These are phyloP conservation scores for Cercis canadensis DNA, from an alignment of 306 rosid species.

Conservation along the genomic window DNA sequence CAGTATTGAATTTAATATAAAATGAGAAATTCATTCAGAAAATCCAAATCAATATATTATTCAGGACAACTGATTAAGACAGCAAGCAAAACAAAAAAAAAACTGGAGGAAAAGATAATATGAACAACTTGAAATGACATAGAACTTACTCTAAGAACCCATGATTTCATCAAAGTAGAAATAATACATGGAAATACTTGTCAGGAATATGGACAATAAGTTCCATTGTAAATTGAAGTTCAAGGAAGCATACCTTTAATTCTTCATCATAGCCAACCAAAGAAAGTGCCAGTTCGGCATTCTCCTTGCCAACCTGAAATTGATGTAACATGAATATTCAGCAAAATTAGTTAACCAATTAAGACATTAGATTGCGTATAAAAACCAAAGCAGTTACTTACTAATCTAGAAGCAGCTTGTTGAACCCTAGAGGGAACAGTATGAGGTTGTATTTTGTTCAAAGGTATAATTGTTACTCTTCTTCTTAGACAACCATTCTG, in stretches of 20 bases:
- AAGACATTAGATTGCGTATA: constrained; percentile 4
- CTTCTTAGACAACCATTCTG: constrained; percentile 87
- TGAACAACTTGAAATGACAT: constrained; percentile 23
- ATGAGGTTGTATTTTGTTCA: constrained; percentile 82
- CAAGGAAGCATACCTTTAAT: constrained; percentile 67
- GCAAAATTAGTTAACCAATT: constrained; percentile 17
- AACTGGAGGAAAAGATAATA: constrained; percentile 8
- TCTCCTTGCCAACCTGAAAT: constrained; percentile 90
- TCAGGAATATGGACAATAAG: constrained; percentile 1
- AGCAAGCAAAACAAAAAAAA: constrained; percentile 13
- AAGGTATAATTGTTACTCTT: constrained; percentile 94
- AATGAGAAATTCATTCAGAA: neutral
- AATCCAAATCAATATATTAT: neutral
- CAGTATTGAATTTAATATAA: constrained; percentile 13
- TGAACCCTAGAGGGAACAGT: constrained; percentile 61
- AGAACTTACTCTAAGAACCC: constrained; percentile 36
- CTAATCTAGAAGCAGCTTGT: constrained; percentile 75
- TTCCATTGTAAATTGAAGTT: constrained; percentile 30
- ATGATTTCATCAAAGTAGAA: constrained; percentile 12
- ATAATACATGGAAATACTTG: neutral
- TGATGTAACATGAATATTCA: constrained; percentile 24
- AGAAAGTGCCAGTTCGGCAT: constrained; percentile 83
- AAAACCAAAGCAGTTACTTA: constrained; percentile 46
- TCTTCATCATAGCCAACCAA: constrained; percentile 90
- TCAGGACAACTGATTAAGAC: neutral